These are phyloP conservation scores for Cladosporium sp. DNA, from an alignment of 2,329 filamentous ascomycete species.

Conservation along the genomic window DNA sequence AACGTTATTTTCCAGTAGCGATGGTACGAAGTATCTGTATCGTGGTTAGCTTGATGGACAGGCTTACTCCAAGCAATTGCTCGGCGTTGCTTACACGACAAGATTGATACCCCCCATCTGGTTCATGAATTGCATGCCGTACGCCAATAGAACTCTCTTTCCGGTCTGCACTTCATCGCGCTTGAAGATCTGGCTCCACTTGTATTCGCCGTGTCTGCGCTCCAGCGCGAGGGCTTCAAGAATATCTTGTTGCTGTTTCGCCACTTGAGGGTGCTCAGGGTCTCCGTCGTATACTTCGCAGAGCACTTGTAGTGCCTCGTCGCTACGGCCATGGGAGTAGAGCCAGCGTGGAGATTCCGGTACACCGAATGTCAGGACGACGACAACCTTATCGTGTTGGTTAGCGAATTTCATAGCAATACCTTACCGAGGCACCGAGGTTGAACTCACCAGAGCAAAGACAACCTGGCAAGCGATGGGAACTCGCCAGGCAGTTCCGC, in stretches of 20 bases:
- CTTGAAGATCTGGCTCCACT: slow-evolving; percentile 33
- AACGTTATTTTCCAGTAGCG: slow-evolving; percentile 43
- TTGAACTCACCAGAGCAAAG: slow-evolving; percentile 17
- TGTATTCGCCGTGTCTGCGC: slow-evolving; percentile 33
- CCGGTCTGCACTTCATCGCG: slow-evolving; percentile 36
- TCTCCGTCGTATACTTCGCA: slow-evolving; percentile 30
- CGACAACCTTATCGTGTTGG: slow-evolving; percentile 26
- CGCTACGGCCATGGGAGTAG: slow-evolving; percentile 27
- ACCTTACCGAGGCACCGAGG: background rate
- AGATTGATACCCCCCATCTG: slow-evolving; percentile 36
- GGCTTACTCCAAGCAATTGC: too few species aligned
- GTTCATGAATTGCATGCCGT: slow-evolving; percentile 37
- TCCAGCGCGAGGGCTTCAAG: slow-evolving; percentile 33
- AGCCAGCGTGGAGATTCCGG: slow-evolving; percentile 39
- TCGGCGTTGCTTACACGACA: slow-evolving; percentile 25
- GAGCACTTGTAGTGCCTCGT: slow-evolving; percentile 29
- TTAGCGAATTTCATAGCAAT: background rate
- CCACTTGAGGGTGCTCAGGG: slow-evolving; percentile 22
- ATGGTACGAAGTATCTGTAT: slow-evolving; percentile 36
- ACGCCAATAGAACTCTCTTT: slow-evolving; percentile 34
- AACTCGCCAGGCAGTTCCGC: slow-evolving; percentile 41
- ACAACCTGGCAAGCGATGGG: slow-evolving; percentile 43
- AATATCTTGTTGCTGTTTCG: slow-evolving; percentile 29
- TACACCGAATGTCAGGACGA: slow-evolving; percentile 34
- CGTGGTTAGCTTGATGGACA: too few species aligned